These are phyloP conservation scores for Heliamphora exappendiculata DNA, from an alignment of 148 eudicot species.

Conservation along the genomic window DNA sequence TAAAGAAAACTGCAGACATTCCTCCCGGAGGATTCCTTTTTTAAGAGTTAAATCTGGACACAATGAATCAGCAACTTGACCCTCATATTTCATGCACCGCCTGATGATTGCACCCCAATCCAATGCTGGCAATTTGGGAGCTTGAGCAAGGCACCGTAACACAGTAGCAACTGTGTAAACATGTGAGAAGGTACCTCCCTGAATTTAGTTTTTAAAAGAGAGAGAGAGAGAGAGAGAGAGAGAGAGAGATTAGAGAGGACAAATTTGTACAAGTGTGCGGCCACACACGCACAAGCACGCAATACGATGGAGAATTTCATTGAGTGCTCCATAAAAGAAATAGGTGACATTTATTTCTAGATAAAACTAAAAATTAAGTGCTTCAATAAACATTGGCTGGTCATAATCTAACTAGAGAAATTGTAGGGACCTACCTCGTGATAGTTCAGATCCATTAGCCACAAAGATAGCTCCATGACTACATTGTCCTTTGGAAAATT, in stretches of 20 bases:
- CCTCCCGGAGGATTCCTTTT: conserved; percentile 56
- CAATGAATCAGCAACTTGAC: conserved; percentile 28
- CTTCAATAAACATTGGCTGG: not conserved
- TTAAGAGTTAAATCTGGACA: conserved; percentile 22
- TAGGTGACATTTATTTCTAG: too few relatives aligned
- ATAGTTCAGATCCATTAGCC: conserved; percentile 66
- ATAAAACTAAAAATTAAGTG: not conserved
- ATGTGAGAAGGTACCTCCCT: conserved; percentile 30
- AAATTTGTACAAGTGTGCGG: not conserved
- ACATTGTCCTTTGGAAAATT: conserved; percentile 51
- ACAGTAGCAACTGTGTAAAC: conserved; percentile 45
- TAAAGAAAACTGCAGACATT: conserved; percentile 60
- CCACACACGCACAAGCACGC: not conserved
- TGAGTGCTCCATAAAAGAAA: not conserved
- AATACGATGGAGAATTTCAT: not conserved
- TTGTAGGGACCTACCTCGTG: conserved; percentile 38
- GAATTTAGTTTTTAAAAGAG: conserved; percentile 15
- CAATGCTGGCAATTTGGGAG: conserved; percentile 69
- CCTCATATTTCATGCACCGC: conserved; percentile 75
- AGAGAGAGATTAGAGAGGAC: not conserved
- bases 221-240: too few relatives aligned
- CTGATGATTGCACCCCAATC: conserved; percentile 78
- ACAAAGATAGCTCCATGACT: conserved; percentile 66
- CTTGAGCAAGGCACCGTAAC: conserved; percentile 70
- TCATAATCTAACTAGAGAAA: not conserved